These are phyloP conservation scores for Saccharomyces paradoxus DNA, from an alignment of 805 yeast species.

Conservation along the genomic window DNA sequence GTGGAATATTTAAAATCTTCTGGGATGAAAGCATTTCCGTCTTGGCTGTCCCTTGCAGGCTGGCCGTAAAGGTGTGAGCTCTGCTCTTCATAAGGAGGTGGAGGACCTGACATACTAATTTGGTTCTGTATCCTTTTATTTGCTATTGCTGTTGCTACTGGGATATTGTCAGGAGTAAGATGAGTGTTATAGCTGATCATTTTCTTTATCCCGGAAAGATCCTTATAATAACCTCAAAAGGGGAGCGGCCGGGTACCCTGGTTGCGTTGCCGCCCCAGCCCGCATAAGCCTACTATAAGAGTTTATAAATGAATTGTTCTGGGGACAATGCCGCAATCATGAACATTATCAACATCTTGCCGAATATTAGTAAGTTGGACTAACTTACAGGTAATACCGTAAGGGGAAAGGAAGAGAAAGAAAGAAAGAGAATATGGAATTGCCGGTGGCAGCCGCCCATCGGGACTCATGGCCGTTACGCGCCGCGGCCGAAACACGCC, in stretches of 20 bases:
- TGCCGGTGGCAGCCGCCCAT: neutral
- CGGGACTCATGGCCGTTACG: neutral
- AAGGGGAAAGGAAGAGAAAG: neutral
- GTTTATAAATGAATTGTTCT: neutral
- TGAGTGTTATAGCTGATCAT: neutral
- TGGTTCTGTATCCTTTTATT: neutral
- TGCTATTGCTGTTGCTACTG: neutral
- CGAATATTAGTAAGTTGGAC: neutral
- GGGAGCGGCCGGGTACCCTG: neutral
- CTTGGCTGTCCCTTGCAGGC: neutral
- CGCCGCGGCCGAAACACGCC: neutral
- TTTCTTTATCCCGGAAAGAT: neutral
- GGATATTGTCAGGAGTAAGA: neutral
- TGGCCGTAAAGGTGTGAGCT: neutral
- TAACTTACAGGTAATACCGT: neutral
- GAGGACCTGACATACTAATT: conserved; percentile 1
- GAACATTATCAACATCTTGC: neutral
- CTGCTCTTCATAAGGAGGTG: conserved; percentile 4
- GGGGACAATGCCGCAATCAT: neutral
- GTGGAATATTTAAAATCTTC: conserved; percentile 81
- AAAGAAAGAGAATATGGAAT: neutral
- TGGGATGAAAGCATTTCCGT: conserved; percentile 26
- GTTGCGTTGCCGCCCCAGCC: neutral
- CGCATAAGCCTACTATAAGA: neutral
- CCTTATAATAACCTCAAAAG: neutral